phyloP scores from a whole-genome alignment of 495 filamentous ascomycete genomes.

The Neurospora sp. region DNA sequence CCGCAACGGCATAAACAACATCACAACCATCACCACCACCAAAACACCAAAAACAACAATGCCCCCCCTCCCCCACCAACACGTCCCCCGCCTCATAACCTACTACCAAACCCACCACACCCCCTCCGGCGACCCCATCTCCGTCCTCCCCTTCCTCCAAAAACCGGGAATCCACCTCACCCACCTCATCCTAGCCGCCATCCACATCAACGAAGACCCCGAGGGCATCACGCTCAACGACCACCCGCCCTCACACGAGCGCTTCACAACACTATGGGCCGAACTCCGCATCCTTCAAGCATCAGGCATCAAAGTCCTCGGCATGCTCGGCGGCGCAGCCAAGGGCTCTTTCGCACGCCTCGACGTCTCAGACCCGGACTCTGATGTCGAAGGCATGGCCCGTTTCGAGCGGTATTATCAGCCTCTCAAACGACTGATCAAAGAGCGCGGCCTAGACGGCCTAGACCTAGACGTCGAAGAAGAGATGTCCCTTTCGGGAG shows the following conservation, averaged over 20 bases:
- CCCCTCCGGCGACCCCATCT: conserved; percentile 48
- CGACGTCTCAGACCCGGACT: conserved; percentile 35
- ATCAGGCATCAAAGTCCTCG: conserved; percentile 59
- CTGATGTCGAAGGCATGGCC: background rate
- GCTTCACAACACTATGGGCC: conserved; percentile 53
- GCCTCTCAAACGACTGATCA: conserved; percentile 52
- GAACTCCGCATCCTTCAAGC: conserved; percentile 58
- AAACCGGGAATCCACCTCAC: conserved; percentile 46
- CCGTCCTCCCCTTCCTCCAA: conserved; percentile 58
- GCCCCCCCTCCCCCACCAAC: conserved; percentile 10
- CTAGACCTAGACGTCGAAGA: conserved; percentile 84
- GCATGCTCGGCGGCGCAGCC: conserved; percentile 79
- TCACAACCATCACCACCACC: background rate
- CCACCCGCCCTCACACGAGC: conserved; percentile 48
- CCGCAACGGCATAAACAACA: background rate
- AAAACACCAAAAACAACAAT: background rate
- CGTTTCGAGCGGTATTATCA: conserved; percentile 53
- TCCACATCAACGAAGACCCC: conserved; percentile 63
- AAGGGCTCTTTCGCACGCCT: conserved; percentile 54
- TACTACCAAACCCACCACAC: conserved; percentile 39
- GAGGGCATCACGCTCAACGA: conserved; percentile 64
- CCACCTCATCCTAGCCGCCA: conserved; percentile 68
- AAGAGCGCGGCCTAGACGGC: conserved; percentile 52
- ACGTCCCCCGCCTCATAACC: conserved; percentile 12
- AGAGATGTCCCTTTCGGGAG: conserved; percentile 56